Base-by-base conservation (phyloP, 2,329 filamentous ascomycete genomes). In the Paracoccidioides lutzii region DNA sequence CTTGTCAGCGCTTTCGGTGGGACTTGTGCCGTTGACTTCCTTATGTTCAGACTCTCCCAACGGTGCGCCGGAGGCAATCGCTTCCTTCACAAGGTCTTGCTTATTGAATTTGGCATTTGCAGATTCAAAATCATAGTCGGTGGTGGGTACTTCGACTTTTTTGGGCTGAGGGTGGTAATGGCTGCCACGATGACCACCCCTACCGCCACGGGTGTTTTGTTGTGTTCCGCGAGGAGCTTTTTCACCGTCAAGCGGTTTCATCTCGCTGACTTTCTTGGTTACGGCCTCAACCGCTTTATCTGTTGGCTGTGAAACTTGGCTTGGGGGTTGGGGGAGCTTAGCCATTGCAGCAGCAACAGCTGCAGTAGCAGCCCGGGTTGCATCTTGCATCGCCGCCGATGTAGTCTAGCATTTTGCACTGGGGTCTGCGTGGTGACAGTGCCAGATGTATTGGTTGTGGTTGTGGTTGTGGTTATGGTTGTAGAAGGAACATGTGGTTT, bases 71-170 rank as follows among this genome's bases (percentile, higher is more conserved):
- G 79, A 81, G 28, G 87, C 85, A 66, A 90, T 88, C 3, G 88
- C 90, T 70, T 96, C 89, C 73, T 95, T 95, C 42, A 88, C 85
- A 48, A 95, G 71, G 63, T 91, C 87, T 63, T 88, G 83, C 73
- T 94, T 85, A 75, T 89, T 91, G 75, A 94, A 94, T 69, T 90
- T 93, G 51, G 87, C 87, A 67, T 95, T 95, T 33, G 87, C 79
- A 14, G 80, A 81, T 62, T 86, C 87, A 66, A 98, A 98, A 66
- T 98, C 91, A 64, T 90, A 98, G 67, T 97, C 93, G 1, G 88
- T 84, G 50, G 86, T 81, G 0, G 93, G 93, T 2, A 98, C 88
- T 54, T 95, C 90, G 37, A 97, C 82, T 73, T 88, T 93, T 63
- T 78, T 75, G 51, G 78, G 73, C 57, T 74, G 68, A 49, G 68